Evolutionary conservation across 2,329 filamentous ascomycete species (phyloP), one percentile per base, ranked within the genome.

Genomic region (Botryotinia calthae): DNA sequence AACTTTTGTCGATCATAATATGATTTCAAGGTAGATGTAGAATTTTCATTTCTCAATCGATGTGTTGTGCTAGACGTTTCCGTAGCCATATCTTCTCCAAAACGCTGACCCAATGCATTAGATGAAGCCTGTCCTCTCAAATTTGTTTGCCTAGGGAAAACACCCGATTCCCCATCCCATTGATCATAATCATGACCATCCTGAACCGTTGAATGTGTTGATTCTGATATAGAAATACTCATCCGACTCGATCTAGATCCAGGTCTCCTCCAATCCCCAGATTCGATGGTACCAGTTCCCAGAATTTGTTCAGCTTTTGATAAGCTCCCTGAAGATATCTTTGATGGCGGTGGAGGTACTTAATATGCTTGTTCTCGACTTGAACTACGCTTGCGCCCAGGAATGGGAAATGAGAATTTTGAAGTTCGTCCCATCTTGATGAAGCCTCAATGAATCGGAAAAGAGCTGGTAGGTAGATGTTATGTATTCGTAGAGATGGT

Each of bases 1-100:
- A 81, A 82, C 70, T 82, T 83, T 67, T 83, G 81, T 31, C 83
- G 80, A 75, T 83, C 84, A 74, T 85, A 86, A 73, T 84, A 83
- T 61, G 85, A 85, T 74, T 81, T 83, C 18, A 86, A 76, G 5
- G 84, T 84, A 1, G 84, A 84, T 16, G 83, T 82, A 16, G 85
- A 86, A 42, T 82, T 81, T 66, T 83, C 80, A 58, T 78, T 75
- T 67, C 78, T 79, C 63, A 84, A 61, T 16, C 75, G 73, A 20
- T 73, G 67, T 77, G 81, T 81, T 37, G 81, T 71, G 74, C 81
- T 83, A 37, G 82, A 82, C 28, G 73, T 68, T 64, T 77, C 71
- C n/a, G 81, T 82, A 12, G 77, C 75, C 61, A 79, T 77, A 46
- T 82, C 81, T n/a, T 82, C 82, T n/a, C 72, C 73, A 74, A 77